A percentile compares a stretch with the other conserved stretches of the same genome.
These are phyloP conservation scores for Exophiala sp. DNA, from an alignment of 2,329 filamentous ascomycete genomes.

Conservation along the genomic window DNA sequence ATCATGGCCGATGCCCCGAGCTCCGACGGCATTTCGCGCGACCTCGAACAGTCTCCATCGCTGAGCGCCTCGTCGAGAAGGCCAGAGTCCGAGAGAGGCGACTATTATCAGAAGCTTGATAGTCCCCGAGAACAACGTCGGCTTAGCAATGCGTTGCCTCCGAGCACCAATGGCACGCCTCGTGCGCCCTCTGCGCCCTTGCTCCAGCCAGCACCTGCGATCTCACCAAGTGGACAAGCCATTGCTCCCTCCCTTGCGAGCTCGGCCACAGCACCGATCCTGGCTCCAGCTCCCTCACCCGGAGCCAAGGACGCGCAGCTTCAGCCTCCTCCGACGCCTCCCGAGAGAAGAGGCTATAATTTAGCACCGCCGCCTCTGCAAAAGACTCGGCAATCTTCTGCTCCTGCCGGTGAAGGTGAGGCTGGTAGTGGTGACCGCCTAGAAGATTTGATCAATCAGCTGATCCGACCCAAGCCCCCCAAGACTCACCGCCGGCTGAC, in stretches of 20 bases:
- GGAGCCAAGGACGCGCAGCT: conserved; percentile 10
- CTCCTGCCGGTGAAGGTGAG: conserved; percentile 9
- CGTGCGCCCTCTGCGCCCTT: conserved; percentile 18
- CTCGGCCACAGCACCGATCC: conserved; percentile 6
- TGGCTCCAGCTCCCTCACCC: conserved; percentile 15
- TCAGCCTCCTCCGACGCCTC: conserved; percentile 15
- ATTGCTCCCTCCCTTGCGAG: conserved; percentile 8
- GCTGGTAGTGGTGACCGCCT: conserved; percentile 25
- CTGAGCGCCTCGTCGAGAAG: conserved; percentile 21
- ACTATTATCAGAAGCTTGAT: conserved; percentile 18
- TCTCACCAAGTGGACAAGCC: conserved; percentile 2
- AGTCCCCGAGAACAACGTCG: conserved; percentile 20
- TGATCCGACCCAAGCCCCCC: conserved; percentile 28
- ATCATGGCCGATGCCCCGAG: conserved; percentile 26
- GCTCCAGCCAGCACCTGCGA: conserved; percentile 10
- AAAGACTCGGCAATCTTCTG: conserved; percentile 8
- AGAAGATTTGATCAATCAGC: conserved; percentile 28
- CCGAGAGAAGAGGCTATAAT: conserved; percentile 26
- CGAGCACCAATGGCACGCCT: conserved; percentile 20
- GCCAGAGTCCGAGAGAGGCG: conserved; percentile 14
- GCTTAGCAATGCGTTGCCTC: conserved; percentile 20
- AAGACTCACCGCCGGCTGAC: conserved; percentile 26
- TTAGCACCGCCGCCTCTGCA: conserved; percentile 24
- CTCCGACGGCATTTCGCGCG: conserved; percentile 21
- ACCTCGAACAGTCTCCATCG: conserved; percentile 20